These are phyloP conservation scores for Clarireedia sp. DNA, from an alignment of 2,329 filamentous ascomycete genomes.

Conservation along the genomic window DNA sequence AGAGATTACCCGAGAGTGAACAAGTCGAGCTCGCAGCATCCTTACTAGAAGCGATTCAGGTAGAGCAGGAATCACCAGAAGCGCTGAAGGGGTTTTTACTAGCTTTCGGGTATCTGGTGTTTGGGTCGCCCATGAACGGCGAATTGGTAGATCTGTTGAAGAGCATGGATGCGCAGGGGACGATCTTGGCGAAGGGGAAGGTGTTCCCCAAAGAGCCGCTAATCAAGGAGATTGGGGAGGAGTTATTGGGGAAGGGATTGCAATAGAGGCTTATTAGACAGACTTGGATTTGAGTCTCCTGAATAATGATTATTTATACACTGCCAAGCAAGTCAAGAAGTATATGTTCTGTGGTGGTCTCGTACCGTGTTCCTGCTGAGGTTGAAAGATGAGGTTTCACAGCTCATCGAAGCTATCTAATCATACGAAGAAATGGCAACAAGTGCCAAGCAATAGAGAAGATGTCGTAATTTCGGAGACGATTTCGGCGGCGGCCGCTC, in stretches of 20 bases:
- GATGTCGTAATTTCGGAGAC: no score
- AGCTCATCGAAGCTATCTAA: no score
- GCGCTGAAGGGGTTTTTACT: constrained; percentile 70
- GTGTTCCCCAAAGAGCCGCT: constrained; percentile 50
- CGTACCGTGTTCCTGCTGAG: no score
- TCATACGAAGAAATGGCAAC: no score
- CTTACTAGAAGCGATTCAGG: constrained; percentile 62
- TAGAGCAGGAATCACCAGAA: constrained; percentile 56
- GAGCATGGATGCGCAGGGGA: constrained; percentile 65
- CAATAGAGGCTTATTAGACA: no score
- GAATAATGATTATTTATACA: no score
- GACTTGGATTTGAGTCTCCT: no score
- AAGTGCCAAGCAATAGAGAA: no score
- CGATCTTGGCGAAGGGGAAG: constrained; percentile 50
- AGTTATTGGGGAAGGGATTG: constrained; percentile 30
- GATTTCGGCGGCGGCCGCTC: no score
- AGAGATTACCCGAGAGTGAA: constrained; percentile 57
- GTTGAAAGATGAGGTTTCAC: no score
- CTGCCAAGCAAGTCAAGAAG: no score
- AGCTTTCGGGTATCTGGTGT: constrained; percentile 68
- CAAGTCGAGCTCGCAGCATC: constrained; percentile 78
- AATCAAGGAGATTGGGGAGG: constrained; percentile 41
- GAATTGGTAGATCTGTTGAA: constrained; percentile 74
- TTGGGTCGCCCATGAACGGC: constrained; percentile 59
- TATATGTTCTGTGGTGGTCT: no score